phyloP scores from a whole-genome alignment of 148 eudicot genomes.

The Limonium bicolor region DNA sequence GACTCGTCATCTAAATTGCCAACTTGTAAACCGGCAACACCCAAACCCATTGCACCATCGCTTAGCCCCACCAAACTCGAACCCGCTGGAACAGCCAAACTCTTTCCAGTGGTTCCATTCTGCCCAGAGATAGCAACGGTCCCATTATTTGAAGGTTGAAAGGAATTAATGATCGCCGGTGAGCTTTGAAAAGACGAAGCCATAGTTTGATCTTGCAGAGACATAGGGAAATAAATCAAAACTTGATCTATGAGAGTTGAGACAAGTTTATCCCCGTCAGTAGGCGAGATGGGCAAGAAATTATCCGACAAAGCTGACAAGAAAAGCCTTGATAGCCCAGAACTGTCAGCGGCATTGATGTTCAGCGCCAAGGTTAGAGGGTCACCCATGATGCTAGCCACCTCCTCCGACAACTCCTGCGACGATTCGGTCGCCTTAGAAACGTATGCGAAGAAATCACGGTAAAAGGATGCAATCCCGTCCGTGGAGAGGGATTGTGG shows the following conservation, averaged over 20 bases:
- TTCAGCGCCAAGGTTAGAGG: conserved; percentile 33
- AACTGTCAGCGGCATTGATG: conserved; percentile 14
- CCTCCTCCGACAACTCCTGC: conserved; percentile 39
- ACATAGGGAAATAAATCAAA: conserved; percentile 23
- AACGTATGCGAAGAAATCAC: conserved; percentile 39
- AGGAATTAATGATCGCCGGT: conserved; percentile 32
- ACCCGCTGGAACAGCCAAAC: conserved; percentile 30
- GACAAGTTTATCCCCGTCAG: conserved; percentile 44
- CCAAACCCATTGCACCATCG: conserved; percentile 37
- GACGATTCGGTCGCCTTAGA: conserved; percentile 38
- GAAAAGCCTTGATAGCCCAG: conserved; percentile 33
- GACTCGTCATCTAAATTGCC: conserved; percentile 66
- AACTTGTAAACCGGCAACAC: conserved; percentile 18
- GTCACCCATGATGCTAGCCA: conserved; percentile 50
- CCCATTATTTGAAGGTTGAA: conserved; percentile 21
- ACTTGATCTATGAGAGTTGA: conserved; percentile 35
- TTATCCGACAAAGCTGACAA: conserved; percentile 48
- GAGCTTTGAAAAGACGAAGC: conserved; percentile 64
- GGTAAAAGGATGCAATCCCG: conserved; percentile 32
- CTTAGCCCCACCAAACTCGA: conserved; percentile 21
- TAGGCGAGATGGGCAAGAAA: conserved; percentile 36
- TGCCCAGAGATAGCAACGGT: conserved; percentile 33
- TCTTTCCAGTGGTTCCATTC: conserved; percentile 22
- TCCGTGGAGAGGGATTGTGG: conserved; percentile 47
- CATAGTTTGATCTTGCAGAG: conserved; percentile 30